Evolutionary conservation across 257 asterid genomes (phyloP), one percentile per base, ranked within the genome.

Genomic region (Voacanga thouarsii): DNA sequence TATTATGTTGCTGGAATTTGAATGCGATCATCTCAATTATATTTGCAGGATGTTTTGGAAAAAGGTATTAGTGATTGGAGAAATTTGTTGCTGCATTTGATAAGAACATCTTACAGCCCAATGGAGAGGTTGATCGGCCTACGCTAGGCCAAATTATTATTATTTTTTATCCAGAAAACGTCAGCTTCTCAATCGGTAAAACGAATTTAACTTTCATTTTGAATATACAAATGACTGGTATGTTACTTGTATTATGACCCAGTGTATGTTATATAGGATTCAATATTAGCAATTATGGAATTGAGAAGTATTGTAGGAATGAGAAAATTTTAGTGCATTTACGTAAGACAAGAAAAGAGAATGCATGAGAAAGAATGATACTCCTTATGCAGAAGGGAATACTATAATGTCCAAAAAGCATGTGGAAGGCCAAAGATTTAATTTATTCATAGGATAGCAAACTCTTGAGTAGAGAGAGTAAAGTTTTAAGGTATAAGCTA

Each of bases 381-480:
- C 61, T 49, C 69, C 80, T 68, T 43, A 83, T 80, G 61, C 44
- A 76, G 88, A 82, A 69, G 83, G 81, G 79, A 82, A 78, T 64
- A 80, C 76, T 66, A 89, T 83, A 84, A 76, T 85, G 75, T 86
- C 92, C 41, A 77, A 73, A 24, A 83, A 81, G 51, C 87, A 78
- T 78, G 69, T 80, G 50, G 87, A 87, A 41, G 83, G 83, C 61
- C 80, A 91, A 59, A 92, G 97, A 82, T 93, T 92, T 83, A 96
- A 93, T 80, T 83, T 84, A 64, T 96, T 96, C 93, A 90, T 98
- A 15, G 99, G 99, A 81, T 87, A 88, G 86, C 99, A 93, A 85
- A 89, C 96, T 51, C 89, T 92, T 44, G 88, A 89, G 79, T 93
- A 92, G 82, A 89, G 99, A 85, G 92, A 92, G 33, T 85, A 85